These are phyloP conservation scores for Verticillium dahliae DNA, from an alignment of 2,329 filamentous ascomycete genomes.

Conservation along the genomic window DNA sequence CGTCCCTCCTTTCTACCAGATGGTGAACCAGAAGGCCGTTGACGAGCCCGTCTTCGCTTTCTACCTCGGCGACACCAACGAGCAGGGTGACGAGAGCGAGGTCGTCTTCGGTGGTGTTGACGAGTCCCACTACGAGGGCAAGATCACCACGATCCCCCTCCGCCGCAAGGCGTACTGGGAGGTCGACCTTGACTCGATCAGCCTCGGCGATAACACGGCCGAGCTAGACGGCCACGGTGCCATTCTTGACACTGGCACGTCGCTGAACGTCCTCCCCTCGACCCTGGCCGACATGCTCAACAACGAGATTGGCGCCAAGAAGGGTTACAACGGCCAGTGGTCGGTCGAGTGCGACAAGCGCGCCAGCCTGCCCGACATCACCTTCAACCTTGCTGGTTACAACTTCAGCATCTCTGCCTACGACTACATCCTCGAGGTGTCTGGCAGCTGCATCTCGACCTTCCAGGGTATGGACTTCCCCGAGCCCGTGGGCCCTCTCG, in stretches of 20 bases:
- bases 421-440: conserved; percentile 94
- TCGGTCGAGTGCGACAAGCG: conserved; percentile 83
- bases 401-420: conserved; percentile 85
- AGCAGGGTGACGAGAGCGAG: conserved; percentile 69
- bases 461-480: conserved; percentile 97
- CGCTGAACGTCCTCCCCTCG: conserved; percentile 88
- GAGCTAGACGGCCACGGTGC: conserved; percentile 92
- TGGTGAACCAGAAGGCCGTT: conserved; percentile 82
- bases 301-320: conserved; percentile 96
- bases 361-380: conserved; percentile 78
- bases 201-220: conserved; percentile 77
- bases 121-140: conserved; percentile 71
- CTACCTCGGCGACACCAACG: conserved; percentile 74
- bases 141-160: conserved; percentile 88
- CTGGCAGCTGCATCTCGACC: conserved; percentile 91
- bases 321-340: conserved; percentile 96
- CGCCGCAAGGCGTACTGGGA: conserved; percentile 99
- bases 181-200: conserved; percentile 89
- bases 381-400: conserved; percentile 82
- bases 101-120: conserved; percentile 87
- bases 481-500: conserved; percentile 80
- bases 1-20: conserved; percentile 91
- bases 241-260: conserved; percentile 97
- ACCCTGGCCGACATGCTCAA: conserved; percentile 94
- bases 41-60: conserved; percentile 95